phyloP scores from a whole-genome alignment of 2,329 filamentous ascomycete species.

The Alternaria arbusti region DNA sequence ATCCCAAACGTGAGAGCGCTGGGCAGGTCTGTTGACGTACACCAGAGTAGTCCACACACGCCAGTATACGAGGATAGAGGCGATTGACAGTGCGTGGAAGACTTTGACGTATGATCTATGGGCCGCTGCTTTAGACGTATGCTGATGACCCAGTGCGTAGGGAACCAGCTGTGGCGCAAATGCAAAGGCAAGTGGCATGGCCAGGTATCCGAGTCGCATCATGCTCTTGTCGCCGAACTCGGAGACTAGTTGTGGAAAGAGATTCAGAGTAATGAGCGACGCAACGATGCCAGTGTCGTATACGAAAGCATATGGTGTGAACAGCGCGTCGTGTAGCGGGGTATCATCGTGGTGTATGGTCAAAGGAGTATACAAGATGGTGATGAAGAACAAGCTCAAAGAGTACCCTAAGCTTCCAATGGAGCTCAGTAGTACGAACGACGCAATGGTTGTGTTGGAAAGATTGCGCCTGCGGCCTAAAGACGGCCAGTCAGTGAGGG shows the following conservation, averaged over 20 bases:
- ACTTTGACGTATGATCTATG: constrained; percentile 54
- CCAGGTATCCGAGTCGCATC: constrained; percentile 34
- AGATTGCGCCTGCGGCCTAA: constrained; percentile 61
- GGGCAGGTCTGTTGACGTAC: constrained; percentile 56
- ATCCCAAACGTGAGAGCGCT: constrained; percentile 49
- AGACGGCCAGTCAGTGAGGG: constrained; percentile 1
- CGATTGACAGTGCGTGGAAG: constrained; percentile 57
- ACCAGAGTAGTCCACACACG: constrained; percentile 55
- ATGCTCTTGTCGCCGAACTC: constrained; percentile 30
- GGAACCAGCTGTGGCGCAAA: constrained; percentile 53
- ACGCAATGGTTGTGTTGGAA: constrained; percentile 55
- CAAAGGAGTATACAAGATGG: constrained; percentile 63
- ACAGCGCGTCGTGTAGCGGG: constrained; percentile 40
- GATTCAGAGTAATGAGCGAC: constrained; percentile 55
- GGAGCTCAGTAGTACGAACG: constrained; percentile 66
- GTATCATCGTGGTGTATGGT: constrained; percentile 49
- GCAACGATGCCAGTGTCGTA: constrained; percentile 53
- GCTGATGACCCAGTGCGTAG: constrained; percentile 56
- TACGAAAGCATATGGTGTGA: constrained; percentile 40
- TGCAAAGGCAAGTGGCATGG: constrained; percentile 45
- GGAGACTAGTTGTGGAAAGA: constrained; percentile 40
- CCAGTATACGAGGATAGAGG: constrained; percentile 55
- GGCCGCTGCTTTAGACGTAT: constrained; percentile 49
- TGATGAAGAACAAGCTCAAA: constrained; percentile 68
- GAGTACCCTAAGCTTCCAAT: constrained; percentile 66